Evolutionary conservation across 2,329 filamentous ascomycete species (phyloP), one percentile per base, ranked within the genome.

Genomic region (Fusarium chlamydosporum): DNA sequence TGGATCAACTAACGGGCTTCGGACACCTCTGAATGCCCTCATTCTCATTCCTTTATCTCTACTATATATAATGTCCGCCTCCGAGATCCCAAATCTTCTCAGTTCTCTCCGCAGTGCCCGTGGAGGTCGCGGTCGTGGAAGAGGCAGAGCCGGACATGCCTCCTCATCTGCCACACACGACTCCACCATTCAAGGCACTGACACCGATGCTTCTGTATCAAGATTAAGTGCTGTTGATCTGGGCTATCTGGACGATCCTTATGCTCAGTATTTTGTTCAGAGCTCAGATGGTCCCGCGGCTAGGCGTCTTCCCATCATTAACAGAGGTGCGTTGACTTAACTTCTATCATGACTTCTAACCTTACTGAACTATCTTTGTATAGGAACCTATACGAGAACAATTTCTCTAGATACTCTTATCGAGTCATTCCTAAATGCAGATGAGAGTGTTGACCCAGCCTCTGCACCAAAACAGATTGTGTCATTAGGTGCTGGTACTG

Each of bases 361-460:
- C 18, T 6, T 59, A 56, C 72, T 74, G 41, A 71, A 55, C 34
- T 12, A 23, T 33, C n/a, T 10, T 34, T 61, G 16, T 70, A n/a
- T 33, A 95, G 94, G 94, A 53, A 98, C 95, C n/a, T 98, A 97
- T 75, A 91, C 94, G 23, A 90, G 96, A 65, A 97, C 94, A 10
- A 88, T 86, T 7, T 92, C 92, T 26, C 89, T 99, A 67, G 94
- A 99, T 79, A 82, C 80, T 13, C 87, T 99, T 1, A 88, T 98
- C 40, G 78, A 87, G 52, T 83, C 82, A 9, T 98, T 98, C 74
- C 82, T 98, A 13, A 77, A 81, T 5, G 73, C 76, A 12, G 71
- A 75, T 37, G 73, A 76, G 23, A 64, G 72, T 5, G 68, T 69
- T 3, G 68, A 72, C 34, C 70, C 72, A n/a, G 29, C 64, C 20